A percentile compares a stretch with the other conserved stretches of the same genome.
These are phyloP conservation scores for Pulveroboletus sp. DNA, from an alignment of 768 basidiomycete genomes.

Conservation along the genomic window DNA sequence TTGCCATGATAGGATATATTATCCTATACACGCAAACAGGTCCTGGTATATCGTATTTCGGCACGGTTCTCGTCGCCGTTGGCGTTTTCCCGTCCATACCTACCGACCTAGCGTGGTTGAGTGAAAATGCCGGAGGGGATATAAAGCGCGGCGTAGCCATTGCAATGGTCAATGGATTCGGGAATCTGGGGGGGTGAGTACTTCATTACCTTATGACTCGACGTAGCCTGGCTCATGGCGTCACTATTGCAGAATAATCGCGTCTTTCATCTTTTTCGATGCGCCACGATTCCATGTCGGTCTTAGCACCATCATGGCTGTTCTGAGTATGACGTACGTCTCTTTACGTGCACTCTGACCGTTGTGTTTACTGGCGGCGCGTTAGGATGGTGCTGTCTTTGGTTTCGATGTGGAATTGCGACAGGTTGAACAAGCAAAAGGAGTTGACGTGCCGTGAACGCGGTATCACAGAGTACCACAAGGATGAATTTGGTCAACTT, in stretches of 20 bases:
- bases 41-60: constrained; percentile 35
- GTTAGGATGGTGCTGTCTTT: constrained; percentile 36
- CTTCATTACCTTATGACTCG: constrained; percentile 15
- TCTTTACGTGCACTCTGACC: constrained; percentile 4
- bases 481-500: constrained; percentile 40
- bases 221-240: not conserved
- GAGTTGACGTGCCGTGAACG: constrained; percentile 39
- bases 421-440: constrained; percentile 46
- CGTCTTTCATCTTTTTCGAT: constrained; percentile 40
- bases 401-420: constrained; percentile 45
- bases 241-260: constrained; percentile 31
- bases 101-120: constrained; percentile 48
- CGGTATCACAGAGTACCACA: constrained; percentile 39
- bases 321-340: constrained; percentile 23
- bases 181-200: constrained; percentile 52
- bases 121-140: constrained; percentile 54
- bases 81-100: constrained; percentile 49
- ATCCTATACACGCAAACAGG: constrained; percentile 36
- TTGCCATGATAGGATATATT: constrained; percentile 48
- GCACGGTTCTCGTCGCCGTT: constrained; percentile 44
- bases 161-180: constrained; percentile 51
- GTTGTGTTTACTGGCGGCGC: constrained; percentile 26
- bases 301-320: constrained; percentile 27
- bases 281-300: constrained; percentile 36
- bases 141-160: constrained; percentile 46